Percentiles rank a stretch among this genome's conserved stretches.
These are phyloP conservation scores for Trametes villosa DNA, from an alignment of 768 basidiomycete species.

Conservation along the genomic window DNA sequence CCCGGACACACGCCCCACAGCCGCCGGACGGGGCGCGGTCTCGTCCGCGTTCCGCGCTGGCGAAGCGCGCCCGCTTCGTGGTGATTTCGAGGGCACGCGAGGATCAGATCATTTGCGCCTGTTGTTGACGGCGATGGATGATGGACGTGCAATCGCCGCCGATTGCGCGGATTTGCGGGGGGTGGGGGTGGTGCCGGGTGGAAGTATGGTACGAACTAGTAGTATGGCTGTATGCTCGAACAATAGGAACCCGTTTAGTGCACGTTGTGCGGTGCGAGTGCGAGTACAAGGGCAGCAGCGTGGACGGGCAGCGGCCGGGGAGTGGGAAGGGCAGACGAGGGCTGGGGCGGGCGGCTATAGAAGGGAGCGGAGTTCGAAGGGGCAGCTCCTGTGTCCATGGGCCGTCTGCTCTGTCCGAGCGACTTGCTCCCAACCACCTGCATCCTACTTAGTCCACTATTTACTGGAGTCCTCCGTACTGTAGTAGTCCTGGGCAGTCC, in stretches of 20 bases:
- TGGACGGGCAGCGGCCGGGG: neutral
- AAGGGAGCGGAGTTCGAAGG: conserved; percentile 34
- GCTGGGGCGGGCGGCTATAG: conserved; percentile 28
- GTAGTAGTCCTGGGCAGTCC: conserved; percentile 56
- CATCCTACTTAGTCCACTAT: conserved; percentile 59
- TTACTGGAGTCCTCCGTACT: conserved; percentile 56
- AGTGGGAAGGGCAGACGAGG: neutral
- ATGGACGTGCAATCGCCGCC: conserved; percentile 25
- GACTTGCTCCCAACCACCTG: conserved; percentile 44
- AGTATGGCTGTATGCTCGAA: conserved; percentile 5
- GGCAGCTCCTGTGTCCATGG: conserved; percentile 8
- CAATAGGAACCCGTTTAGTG: conserved; percentile 12
- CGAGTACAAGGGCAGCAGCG: neutral
- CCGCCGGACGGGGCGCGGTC: conserved; percentile 6
- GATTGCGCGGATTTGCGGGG: conserved; percentile 14
- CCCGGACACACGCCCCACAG: conserved; percentile 7
- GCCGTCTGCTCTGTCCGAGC: conserved; percentile 24
- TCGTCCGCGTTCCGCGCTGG: neutral
- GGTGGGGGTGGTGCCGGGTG: neutral
- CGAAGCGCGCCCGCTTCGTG: conserved; percentile 24
- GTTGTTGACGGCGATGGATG: conserved; percentile 24
- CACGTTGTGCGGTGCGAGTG: neutral
- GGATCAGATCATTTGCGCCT: conserved; percentile 17
- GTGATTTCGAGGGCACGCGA: conserved; percentile 23
- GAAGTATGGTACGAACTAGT: neutral